phyloP scores from a whole-genome alignment of 345 rosid species.

The Adansonia digitata region DNA sequence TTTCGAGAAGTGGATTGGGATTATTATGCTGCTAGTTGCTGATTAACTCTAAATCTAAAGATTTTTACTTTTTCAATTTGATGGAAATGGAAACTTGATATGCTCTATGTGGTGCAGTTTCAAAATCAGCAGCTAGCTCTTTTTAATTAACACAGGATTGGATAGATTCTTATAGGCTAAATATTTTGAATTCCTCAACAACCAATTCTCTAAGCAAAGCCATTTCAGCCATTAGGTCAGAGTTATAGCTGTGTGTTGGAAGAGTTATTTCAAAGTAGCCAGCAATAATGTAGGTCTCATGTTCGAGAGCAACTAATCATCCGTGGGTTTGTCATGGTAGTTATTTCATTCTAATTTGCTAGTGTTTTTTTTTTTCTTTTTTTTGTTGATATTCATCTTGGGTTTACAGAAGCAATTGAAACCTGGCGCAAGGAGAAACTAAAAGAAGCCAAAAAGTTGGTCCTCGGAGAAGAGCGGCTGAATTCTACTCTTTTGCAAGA shows the following conservation, averaged over 20 bases:
- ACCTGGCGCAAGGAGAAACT: slow-evolving; percentile 82
- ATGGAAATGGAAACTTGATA: not conserved
- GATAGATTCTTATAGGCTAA: not conserved
- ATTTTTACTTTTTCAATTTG: not conserved
- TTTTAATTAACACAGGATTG: not conserved
- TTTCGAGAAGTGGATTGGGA: not conserved
- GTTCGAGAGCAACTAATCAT: not conserved
- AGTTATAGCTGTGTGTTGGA: not conserved
- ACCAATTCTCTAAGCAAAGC: not conserved
- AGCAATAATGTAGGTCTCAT: not conserved
- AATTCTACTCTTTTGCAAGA: slow-evolving; percentile 51
- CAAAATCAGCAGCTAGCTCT: not conserved
- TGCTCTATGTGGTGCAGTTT: not conserved
- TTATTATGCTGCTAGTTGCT: not conserved
- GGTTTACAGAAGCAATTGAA: slow-evolving; percentile 71
- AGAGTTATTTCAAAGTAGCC: not conserved
- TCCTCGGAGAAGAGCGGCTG: slow-evolving; percentile 31
- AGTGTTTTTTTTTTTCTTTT: too few species aligned
- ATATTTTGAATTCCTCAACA: not conserved
- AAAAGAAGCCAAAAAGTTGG: slow-evolving; percentile 53
- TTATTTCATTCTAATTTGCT: not conserved
- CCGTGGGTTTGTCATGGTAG: not conserved
- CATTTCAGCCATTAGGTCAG: not conserved
- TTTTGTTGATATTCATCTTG: slow-evolving; percentile 20
- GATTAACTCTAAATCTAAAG: not conserved